Conservation (phyloP, 208 protist genomes). For the Strigomonas culicis region DNA sequence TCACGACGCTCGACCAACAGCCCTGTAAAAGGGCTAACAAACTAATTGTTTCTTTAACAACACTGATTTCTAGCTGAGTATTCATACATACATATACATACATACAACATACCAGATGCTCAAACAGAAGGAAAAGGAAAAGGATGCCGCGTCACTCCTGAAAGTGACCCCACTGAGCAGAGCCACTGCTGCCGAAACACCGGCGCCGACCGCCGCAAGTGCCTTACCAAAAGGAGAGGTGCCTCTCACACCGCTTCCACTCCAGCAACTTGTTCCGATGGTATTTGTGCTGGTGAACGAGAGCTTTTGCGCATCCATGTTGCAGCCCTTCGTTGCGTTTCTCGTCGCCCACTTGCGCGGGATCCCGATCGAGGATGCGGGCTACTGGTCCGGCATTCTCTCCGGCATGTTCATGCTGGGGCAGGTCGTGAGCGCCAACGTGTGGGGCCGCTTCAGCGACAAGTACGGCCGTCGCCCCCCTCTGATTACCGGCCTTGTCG, state of each 20-base stretch:
- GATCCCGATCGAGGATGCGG: constrained; percentile 34
- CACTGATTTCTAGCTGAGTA: too few relatives aligned
- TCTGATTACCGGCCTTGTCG: constrained; percentile 35
- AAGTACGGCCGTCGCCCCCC: constrained; percentile 22
- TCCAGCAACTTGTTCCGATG: constrained; percentile 25
- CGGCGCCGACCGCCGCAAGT: neutral
- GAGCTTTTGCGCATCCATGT: constrained; percentile 43
- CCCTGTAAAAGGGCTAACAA: too few relatives aligned
- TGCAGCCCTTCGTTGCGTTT: constrained; percentile 49
- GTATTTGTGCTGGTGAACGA: constrained; percentile 42
- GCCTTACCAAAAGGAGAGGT: neutral
- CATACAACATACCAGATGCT: neutral
- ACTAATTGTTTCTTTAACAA: too few relatives aligned
- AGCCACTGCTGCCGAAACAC: too few relatives aligned
- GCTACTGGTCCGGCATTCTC: constrained; percentile 45
- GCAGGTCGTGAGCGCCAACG: constrained; percentile 42
- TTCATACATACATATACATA: constrained; percentile 1
- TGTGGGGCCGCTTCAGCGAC: constrained; percentile 51
- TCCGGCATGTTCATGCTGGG: constrained; percentile 44
- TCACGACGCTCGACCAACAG: too few relatives aligned
- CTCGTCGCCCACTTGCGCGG: constrained; percentile 40
- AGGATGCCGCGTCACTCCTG: neutral
- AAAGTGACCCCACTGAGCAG: too few relatives aligned
- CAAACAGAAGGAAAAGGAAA: neutral
- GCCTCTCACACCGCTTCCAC: constrained; percentile 7